phyloP scores from a whole-genome alignment of 177 flowering plant species.

The Vitis hybrid region DNA sequence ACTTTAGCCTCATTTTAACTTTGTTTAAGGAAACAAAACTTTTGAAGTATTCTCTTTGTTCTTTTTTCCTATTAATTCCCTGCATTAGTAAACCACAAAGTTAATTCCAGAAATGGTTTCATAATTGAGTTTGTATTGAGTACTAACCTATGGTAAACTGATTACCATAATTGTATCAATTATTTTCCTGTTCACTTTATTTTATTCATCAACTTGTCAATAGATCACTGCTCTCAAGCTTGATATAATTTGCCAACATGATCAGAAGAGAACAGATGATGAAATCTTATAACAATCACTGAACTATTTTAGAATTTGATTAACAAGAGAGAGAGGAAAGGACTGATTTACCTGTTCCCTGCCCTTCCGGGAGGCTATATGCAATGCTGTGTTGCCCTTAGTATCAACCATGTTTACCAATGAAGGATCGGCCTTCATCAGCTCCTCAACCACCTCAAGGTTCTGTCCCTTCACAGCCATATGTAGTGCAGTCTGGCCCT shows the following conservation, averaged over 20 bases:
- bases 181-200: too few species aligned
- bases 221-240: not conserved
- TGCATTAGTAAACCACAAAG: too few species aligned
- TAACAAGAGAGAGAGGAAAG: not conserved
- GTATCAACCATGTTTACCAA: slow-evolving; percentile 68
- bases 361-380: slow-evolving; percentile 79
- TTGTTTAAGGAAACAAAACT: too few species aligned
- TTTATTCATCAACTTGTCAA: not conserved
- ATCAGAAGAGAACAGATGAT: not conserved
- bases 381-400: slow-evolving; percentile 81
- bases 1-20: not conserved
- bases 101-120: too few species aligned
- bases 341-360: slow-evolving; percentile 62
- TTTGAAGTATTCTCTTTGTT: too few species aligned
- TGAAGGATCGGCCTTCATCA: slow-evolving; percentile 53
- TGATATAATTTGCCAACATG: not conserved
- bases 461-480: slow-evolving; percentile 91
- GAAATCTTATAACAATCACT: not conserved
- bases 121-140: too few species aligned
- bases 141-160: too few species aligned
- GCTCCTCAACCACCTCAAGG: slow-evolving; percentile 65
- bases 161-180: too few species aligned
- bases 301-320: not conserved
- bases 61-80: too few species aligned
- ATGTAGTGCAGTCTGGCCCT: slow-evolving; percentile 94